Evolutionary conservation across 371 early-diverging fungal genomes (phyloP), one percentile per base, ranked within the genome.

Genomic region (Umbelopsis sp.): DNA sequence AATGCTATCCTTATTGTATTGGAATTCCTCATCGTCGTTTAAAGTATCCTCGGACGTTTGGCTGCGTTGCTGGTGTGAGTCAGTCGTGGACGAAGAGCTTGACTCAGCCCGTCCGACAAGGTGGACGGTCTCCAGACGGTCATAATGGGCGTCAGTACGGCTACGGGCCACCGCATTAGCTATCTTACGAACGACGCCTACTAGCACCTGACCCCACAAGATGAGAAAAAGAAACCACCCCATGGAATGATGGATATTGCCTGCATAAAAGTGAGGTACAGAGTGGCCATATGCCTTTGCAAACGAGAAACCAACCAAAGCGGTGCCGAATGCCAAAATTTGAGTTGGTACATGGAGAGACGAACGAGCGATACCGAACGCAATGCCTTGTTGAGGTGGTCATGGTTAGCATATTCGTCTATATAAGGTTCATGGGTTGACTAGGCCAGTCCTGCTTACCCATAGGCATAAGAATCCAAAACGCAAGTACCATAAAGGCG

Each of bases 321-420:
- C 80, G 22, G 74, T 65, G 46, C 70, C 51, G 50, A 80, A 79
- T 4, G 80, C 62, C 1, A 74, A 22, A 24, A 83, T 68, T 63
- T 83, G 84, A 12, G 74, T 72, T 16, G 84, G 84, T 0, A 80
- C 73, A 45, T 83, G 84, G 11, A 83, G 71, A 10, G 81, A 78
- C 7, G 84, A 83, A 12, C 78, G 78, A 38, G 80, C 81, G 68
- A 83, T 83, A 52, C 84, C 84, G 50, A 83, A 71, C 76, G 81
- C 81, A 29, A 83, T 69, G 45, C 83, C 83, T 83, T 1, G 7
- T 67, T 35, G n/a, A 50, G 29, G 29, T 4, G 29, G 29, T 29
- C 1, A 29, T 3, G 18, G 32, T 29, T 20, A 14, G 12, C 14
- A 50, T 68, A 22, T 20, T 29, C 32, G 44, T n/a, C 32, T 50